Base-by-base conservation (phyloP, 202 grass and related monocot genomes). In the Alloteropsis angusta region DNA sequence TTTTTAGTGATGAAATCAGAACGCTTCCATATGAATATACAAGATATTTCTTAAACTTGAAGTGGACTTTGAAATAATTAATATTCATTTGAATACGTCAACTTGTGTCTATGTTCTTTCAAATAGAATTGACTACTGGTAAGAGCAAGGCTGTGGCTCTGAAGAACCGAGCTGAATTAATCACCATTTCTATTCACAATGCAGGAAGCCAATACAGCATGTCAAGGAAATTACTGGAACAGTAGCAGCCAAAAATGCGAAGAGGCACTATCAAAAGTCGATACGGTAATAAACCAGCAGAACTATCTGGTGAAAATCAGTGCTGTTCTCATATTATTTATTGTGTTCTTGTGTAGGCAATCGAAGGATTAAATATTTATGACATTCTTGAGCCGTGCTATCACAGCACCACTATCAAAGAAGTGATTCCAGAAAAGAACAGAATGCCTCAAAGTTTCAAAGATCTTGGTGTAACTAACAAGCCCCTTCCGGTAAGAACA, bases 371-470 rank as follows among this genome's bases (percentile, higher is more conserved):
- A 62, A 95, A 98, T 50, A 91, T 98, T 41, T 98, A 98, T 70
- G 82, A 98, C 80, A 89, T 98, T 74, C 96, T 98, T 59, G 96
- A 98, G 72, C 96, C 96, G 44, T 98, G 96, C 75, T 98, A 95
- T 82, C 92, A 98, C 46, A 78, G 59, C 77, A 86, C 45, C 56
- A 39, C 46, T 38, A 77, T 61, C 42, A 91, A 67, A 46, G 37
- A 94, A 84, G 50, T 22, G 44, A 58, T 3, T 36, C 71, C 41
- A 16, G 44, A 56, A 6, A 79, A 79, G 6, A 83, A 68, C 49
- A 91, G 54, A 67, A 48, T 82, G 41, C 96, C 92, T 60, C 71
- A 60, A 48, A 95, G 90, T 89, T 98, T 95, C 92, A 89, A 85
- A 75, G 82, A 79, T 84, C 86, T 98, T 41, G 96, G 96, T 81